Percentiles rank a stretch among this genome's conserved stretches.
These are phyloP conservation scores for Cryptococcus hybrid DNA, from an alignment of 1,284 basidiomycete species.

Conservation along the genomic window DNA sequence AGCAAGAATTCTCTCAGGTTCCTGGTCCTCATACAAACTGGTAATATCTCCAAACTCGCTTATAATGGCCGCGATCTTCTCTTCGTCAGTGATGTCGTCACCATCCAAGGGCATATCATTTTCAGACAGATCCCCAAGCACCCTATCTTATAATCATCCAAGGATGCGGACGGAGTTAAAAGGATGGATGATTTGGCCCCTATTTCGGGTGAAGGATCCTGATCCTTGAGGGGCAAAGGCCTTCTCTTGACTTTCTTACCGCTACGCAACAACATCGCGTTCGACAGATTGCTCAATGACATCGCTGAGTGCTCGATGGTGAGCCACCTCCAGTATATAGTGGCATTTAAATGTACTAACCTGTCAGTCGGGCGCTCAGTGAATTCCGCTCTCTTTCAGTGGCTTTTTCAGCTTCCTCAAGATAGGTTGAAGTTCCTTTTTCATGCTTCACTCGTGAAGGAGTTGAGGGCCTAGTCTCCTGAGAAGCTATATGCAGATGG, in stretches of 20 bases:
- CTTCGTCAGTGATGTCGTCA: slow-evolving; percentile 23
- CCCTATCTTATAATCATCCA: no score
- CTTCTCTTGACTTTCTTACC: background rate
- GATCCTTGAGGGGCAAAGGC: slow-evolving; percentile 1
- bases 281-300: slow-evolving; percentile 26
- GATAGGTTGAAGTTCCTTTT: background rate
- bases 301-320: slow-evolving; percentile 11
- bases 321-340: background rate
- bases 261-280: background rate
- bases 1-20: slow-evolving; percentile 58
- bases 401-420: slow-evolving; percentile 16
- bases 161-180: no score
- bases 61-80: slow-evolving; percentile 44
- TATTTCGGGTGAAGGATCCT: no score
- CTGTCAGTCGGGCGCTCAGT: slow-evolving; percentile 23
- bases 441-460: no score
- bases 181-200: no score
- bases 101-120: background rate
- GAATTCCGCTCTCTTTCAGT: slow-evolving; percentile 13
- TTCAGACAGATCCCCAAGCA: no score
- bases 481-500: no score
- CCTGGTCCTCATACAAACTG: slow-evolving; percentile 53
- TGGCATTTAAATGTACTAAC: slow-evolving; percentile 9
- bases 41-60: slow-evolving; percentile 48
- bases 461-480: no score